Percentiles rank a stretch among this genome's conserved stretches.
Evolutionary conservation across 768 basidiomycete genomes (phyloP).

Genomic region (Daedaleopsis nitida): DNA sequence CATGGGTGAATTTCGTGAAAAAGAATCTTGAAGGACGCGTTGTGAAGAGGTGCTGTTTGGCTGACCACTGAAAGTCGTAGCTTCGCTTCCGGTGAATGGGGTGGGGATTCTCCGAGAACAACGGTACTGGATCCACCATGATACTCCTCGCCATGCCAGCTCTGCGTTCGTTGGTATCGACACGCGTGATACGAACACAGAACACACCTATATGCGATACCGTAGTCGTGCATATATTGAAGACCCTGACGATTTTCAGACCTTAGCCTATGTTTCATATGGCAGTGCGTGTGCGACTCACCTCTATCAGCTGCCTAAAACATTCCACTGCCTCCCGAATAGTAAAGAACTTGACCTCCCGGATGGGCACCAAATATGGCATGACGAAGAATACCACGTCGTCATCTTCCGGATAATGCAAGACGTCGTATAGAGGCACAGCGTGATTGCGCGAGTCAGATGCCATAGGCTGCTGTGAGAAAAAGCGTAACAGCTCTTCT

Average conservation of each 20-base stretch:
- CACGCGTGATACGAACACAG: not conserved
- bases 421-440: slow-evolving; percentile 24
- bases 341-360: slow-evolving; percentile 34
- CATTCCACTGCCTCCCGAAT: slow-evolving; percentile 39
- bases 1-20: slow-evolving; percentile 26
- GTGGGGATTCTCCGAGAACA: slow-evolving; percentile 25
- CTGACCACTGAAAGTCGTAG: slow-evolving; percentile 1
- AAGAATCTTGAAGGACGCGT: slow-evolving; percentile 27
- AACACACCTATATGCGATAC: slow-evolving; percentile 39
- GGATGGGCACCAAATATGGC: slow-evolving; percentile 32
- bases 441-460: slow-evolving; percentile 29
- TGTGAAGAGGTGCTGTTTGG: slow-evolving; percentile 18
- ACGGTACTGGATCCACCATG: slow-evolving; percentile 17
- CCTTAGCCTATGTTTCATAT: not conserved
- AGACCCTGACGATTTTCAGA: slow-evolving; percentile 28
- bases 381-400: slow-evolving; percentile 30
- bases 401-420: slow-evolving; percentile 13
- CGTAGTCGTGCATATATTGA: slow-evolving; percentile 38
- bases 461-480: slow-evolving; percentile 7
- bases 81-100: not conserved
- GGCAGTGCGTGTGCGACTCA: not conserved
- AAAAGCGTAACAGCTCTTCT: slow-evolving; percentile 7
- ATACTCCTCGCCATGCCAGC: slow-evolving; percentile 16
- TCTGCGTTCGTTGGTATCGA: not conserved
- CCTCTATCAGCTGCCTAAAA: slow-evolving; percentile 36